Percentiles rank a stretch among this genome's conserved stretches.
phyloP scores from a whole-genome alignment of 2,329 filamentous ascomycete genomes.

The Colletotrichum orbiculare region DNA sequence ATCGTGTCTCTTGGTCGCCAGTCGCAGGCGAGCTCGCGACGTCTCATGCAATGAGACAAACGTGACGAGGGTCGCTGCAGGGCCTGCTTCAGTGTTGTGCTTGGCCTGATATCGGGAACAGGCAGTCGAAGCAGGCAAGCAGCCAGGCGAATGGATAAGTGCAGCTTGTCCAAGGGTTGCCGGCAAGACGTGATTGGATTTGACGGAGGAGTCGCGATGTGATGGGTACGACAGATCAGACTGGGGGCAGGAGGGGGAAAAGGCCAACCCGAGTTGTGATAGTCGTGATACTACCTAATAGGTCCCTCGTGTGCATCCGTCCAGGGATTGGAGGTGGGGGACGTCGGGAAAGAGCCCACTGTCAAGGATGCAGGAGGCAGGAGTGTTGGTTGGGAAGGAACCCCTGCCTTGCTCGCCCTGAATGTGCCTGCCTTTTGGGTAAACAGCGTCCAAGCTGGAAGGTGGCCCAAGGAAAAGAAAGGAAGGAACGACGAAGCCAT shows the following conservation, averaged over 20 bases:
- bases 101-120: slow-evolving; percentile 3
- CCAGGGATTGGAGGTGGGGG: slow-evolving; percentile 4
- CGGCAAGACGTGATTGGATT: background rate
- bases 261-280: background rate
- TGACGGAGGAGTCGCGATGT: background rate
- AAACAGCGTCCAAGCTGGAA: too few species aligned
- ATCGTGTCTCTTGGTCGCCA: slow-evolving; percentile 17
- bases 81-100: slow-evolving; percentile 7
- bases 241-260: background rate
- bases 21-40: slow-evolving; percentile 4
- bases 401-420: too few species aligned
- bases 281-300: too few species aligned
- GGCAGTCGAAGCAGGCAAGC: slow-evolving; percentile 5
- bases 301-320: background rate
- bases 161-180: background rate
- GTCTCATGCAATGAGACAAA: slow-evolving; percentile 28
- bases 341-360: background rate
- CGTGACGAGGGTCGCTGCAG: slow-evolving; percentile 29
- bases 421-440: too few species aligned
- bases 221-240: slow-evolving; percentile 9
- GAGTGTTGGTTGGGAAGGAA: slow-evolving; percentile 2
- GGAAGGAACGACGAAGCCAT: too few species aligned
- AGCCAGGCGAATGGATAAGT: background rate
- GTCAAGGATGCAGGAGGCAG: background rate
- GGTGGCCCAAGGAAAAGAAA: too few species aligned